These are phyloP conservation scores for Papiliotrema fonsecae DNA, from an alignment of 1,284 basidiomycete species.

Conservation along the genomic window DNA sequence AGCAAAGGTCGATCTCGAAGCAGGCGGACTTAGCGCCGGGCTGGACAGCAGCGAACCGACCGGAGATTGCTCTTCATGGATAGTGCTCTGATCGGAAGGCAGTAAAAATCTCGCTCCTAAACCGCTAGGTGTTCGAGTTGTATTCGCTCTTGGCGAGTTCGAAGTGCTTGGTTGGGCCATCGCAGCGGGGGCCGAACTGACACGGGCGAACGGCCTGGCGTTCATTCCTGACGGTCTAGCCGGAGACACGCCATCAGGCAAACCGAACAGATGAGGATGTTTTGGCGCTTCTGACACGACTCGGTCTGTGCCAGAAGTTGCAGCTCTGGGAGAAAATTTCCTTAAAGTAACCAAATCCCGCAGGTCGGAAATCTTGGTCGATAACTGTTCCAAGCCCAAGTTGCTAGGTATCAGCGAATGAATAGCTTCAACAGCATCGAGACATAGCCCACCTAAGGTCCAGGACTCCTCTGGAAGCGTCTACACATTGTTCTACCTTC, in stretches of 20 bases:
- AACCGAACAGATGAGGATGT: too few relatives aligned
- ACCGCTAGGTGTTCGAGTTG: background rate
- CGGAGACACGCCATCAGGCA: too few relatives aligned
- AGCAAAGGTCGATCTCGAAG: constrained; percentile 10
- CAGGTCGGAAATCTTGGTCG: constrained; percentile 40
- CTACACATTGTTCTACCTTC: constrained; percentile 34
- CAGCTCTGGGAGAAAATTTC: constrained; percentile 14
- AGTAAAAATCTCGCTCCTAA: background rate
- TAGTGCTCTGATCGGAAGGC: too few relatives aligned
- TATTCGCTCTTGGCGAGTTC: background rate
- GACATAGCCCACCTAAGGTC: constrained; percentile 27
- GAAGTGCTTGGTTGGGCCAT: too few relatives aligned
- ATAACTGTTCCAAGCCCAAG: constrained; percentile 24
- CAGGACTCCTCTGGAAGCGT: constrained; percentile 25
- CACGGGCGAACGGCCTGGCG: constrained; percentile 26
- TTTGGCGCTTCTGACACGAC: too few relatives aligned
- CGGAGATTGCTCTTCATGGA: background rate
- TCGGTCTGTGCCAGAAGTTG: constrained; percentile 5
- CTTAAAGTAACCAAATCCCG: constrained; percentile 41
- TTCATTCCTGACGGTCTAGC: too few relatives aligned
- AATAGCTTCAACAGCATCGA: background rate
- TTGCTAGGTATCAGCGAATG: constrained; percentile 9
- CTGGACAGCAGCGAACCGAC: background rate
- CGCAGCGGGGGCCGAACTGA: constrained; percentile 22
- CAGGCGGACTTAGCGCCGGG: too few relatives aligned